Conservation (phyloP, 352 stramenopile species). For the Pythium dissimile region DNA sequence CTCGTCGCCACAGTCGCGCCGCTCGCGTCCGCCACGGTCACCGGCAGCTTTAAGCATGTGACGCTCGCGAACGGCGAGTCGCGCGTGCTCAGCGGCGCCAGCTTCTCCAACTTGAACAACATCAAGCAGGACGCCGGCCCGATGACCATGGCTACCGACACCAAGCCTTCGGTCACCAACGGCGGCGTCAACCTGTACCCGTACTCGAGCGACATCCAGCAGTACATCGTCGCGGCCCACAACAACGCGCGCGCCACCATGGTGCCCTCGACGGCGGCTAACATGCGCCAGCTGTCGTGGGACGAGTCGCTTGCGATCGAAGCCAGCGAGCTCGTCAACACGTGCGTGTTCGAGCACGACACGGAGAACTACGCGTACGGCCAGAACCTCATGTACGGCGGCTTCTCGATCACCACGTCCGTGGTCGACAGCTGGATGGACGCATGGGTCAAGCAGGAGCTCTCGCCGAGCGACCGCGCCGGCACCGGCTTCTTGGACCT, state of each 20-base stretch:
- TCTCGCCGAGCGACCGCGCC: constrained; percentile 25
- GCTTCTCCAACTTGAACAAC: constrained; percentile 10
- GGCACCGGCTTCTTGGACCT: constrained; percentile 31
- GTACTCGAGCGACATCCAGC: constrained; percentile 27
- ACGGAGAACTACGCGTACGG: constrained; percentile 39
- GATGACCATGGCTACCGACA: constrained; percentile 10
- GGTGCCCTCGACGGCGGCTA: constrained; percentile 24
- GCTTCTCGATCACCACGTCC: constrained; percentile 16
- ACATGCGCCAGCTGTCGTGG: constrained; percentile 38
- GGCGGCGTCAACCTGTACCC: constrained; percentile 32
- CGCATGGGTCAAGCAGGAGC: constrained; percentile 30
- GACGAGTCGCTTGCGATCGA: constrained; percentile 36
- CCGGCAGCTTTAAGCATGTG: constrained; percentile 11
- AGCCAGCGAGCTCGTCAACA: constrained; percentile 34
- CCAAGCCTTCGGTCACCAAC: constrained; percentile 18
- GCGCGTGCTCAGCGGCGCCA: constrained; percentile 14
- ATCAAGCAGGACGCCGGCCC: constrained; percentile 13
- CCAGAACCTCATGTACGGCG: constrained; percentile 41
- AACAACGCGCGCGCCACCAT: constrained; percentile 30
- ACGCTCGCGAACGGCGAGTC: constrained; percentile 5
- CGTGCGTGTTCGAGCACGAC: constrained; percentile 35
- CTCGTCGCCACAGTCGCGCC: constrained; percentile 2
- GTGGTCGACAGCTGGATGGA: constrained; percentile 31
- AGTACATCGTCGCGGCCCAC: constrained; percentile 34
- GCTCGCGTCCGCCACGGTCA: not conserved